Evolutionary conservation across 768 basidiomycete species (phyloP).

Genomic region (Amanita phalloides): DNA sequence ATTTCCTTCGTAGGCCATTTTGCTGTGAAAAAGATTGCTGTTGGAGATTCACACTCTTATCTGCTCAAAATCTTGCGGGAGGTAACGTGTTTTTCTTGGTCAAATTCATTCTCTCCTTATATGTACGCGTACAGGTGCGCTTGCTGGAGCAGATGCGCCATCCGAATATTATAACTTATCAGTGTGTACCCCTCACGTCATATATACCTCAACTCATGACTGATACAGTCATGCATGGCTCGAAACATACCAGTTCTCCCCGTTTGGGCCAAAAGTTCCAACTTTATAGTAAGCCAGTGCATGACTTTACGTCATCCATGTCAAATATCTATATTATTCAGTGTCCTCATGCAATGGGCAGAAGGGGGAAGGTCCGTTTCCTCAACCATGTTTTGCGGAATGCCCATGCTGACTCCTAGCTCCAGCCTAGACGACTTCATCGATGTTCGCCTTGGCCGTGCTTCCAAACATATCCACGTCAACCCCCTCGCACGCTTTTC

Average conservation of each 20-base stretch:
- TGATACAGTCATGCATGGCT: constrained; percentile 72
- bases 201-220: neutral
- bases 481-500: constrained; percentile 22
- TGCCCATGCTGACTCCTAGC: neutral
- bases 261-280: constrained; percentile 82
- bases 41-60: constrained; percentile 84
- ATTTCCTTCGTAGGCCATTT: constrained; percentile 48
- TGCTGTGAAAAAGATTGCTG: constrained; percentile 94
- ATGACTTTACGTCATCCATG: neutral
- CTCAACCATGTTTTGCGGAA: neutral
- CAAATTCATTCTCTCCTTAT: neutral
- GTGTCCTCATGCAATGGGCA: constrained; percentile 90
- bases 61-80: constrained; percentile 75
- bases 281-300: constrained; percentile 61
- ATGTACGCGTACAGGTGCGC: constrained; percentile 41
- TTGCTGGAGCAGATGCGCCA: constrained; percentile 81
- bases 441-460: constrained; percentile 62
- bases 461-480: constrained; percentile 37
- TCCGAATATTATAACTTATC: constrained; percentile 91
- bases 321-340: constrained; percentile 14
- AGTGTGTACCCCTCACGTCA: constrained; percentile 25
- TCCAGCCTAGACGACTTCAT: constrained; percentile 76
- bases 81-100: constrained; percentile 21
- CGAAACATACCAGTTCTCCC: constrained; percentile 75
- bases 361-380: constrained; percentile 61